Evolutionary conservation across 345 rosid species (phyloP).

Genomic region (Durio zibethinus): DNA sequence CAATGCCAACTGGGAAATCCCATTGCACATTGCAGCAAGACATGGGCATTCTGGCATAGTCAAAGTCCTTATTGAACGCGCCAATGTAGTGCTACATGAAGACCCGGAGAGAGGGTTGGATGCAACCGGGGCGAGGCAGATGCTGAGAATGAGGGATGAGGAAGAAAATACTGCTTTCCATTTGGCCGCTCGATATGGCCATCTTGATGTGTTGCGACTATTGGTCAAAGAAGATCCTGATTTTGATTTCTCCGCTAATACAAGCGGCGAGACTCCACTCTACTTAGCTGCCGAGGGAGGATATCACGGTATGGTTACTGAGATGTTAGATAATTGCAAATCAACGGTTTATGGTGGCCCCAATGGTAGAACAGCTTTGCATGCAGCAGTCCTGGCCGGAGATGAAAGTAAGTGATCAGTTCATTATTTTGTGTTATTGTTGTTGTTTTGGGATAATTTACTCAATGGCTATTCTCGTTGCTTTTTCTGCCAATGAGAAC

Average conservation of each 20-base stretch:
- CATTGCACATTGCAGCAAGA: conserved; percentile 18
- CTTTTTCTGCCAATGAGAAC: too few species aligned
- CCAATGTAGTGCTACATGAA: too few species aligned
- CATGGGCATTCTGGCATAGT: too few species aligned
- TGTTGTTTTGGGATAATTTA: too few species aligned
- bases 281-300: neutral
- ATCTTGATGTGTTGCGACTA: neutral
- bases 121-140: too few species aligned
- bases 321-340: neutral
- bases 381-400: neutral
- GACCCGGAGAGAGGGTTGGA: too few species aligned
- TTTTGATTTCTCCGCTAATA: neutral
- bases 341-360: neutral
- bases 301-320: neutral
- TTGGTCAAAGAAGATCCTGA: neutral
- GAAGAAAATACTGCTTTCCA: conserved; percentile 13
- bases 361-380: conserved; percentile 4
- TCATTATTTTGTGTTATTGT: too few species aligned
- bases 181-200: neutral
- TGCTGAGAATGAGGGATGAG: conserved; percentile 8
- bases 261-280: conserved; percentile 16
- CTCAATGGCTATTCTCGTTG: too few species aligned
- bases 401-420: neutral
- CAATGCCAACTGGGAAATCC: conserved; percentile 12
- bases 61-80: too few species aligned